Percentiles rank a stretch among this genome's conserved stretches.
These are phyloP conservation scores for Cordyceps cicadae DNA, from an alignment of 2,329 filamentous ascomycete genomes.

Conservation along the genomic window DNA sequence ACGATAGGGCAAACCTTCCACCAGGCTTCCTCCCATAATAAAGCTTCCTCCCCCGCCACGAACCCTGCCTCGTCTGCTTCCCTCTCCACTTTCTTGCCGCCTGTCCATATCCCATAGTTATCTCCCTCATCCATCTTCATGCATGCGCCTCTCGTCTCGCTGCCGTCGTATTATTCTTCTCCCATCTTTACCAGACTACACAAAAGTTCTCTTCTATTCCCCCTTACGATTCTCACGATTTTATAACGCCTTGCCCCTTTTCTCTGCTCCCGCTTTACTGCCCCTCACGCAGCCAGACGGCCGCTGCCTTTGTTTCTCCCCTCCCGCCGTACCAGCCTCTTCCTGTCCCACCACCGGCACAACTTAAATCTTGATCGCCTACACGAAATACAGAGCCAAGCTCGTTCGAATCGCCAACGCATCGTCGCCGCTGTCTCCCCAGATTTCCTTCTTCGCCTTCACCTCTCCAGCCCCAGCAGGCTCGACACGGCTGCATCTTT, in stretches of 20 bases:
- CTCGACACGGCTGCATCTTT: not conserved
- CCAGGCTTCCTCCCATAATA: not conserved
- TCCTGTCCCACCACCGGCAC: slow-evolving; percentile 3
- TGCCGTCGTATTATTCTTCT: slow-evolving; percentile 7
- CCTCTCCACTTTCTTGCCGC: slow-evolving; percentile 11
- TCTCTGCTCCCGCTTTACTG: not conserved
- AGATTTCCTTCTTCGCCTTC: not conserved
- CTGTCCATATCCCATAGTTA: slow-evolving; percentile 4
- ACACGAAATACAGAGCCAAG: not conserved
- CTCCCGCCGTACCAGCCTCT: slow-evolving; percentile 7
- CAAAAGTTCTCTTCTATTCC: not conserved
- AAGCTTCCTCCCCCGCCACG: slow-evolving; percentile 7
- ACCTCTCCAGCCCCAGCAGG: not conserved
- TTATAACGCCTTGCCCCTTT: not conserved
- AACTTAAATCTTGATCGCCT: not conserved
- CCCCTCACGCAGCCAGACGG: slow-evolving; percentile 4
- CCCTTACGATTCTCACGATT: not conserved
- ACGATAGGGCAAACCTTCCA: not conserved
- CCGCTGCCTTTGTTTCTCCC: slow-evolving; percentile 8
- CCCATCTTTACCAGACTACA: slow-evolving; percentile 1
- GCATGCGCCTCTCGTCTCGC: slow-evolving; percentile 7
- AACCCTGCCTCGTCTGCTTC: slow-evolving; percentile 7
- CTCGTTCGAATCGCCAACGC: slow-evolving; percentile 1
- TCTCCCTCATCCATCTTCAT: slow-evolving; percentile 10
- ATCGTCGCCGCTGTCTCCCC: not conserved